Evolutionary conservation across 2,329 filamentous ascomycete species (phyloP).

Genomic region (Cladophialophora bantiana): DNA sequence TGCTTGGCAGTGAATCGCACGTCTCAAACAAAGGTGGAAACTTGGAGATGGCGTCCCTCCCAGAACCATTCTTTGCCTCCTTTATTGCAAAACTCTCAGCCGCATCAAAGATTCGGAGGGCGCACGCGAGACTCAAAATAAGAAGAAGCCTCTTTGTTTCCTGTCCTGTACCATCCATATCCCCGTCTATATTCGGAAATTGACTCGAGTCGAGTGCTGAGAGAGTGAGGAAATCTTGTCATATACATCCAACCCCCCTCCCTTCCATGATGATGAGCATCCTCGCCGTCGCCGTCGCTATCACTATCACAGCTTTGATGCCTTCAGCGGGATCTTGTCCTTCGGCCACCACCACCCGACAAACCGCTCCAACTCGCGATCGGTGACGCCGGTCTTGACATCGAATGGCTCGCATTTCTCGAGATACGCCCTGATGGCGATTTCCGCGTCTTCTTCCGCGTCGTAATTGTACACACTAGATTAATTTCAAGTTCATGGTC

Average conservation of each 20-base stretch:
- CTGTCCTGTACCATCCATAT: neutral
- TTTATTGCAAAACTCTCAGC: neutral
- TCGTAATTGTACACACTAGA: slow-evolving; percentile 33
- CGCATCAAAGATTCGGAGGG: neutral
- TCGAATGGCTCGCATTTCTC: slow-evolving; percentile 39
- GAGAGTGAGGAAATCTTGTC: neutral
- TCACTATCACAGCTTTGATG: slow-evolving; percentile 24
- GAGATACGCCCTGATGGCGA: slow-evolving; percentile 30
- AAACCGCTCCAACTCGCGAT: slow-evolving; percentile 43
- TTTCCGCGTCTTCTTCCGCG: slow-evolving; percentile 34
- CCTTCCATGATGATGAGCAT: neutral
- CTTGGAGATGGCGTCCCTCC: neutral
- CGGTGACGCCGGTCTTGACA: slow-evolving; percentile 44
- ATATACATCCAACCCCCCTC: neutral
- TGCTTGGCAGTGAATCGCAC: neutral
- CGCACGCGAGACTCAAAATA: neutral
- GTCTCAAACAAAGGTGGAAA: neutral
- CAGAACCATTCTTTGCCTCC: neutral
- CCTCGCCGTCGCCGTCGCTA: neutral
- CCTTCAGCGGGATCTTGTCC: slow-evolving; percentile 18
- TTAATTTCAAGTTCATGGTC: neutral
- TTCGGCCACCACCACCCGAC: slow-evolving; percentile 47
- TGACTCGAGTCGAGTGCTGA: neutral
- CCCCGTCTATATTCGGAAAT: neutral
- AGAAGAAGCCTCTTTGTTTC: neutral